Conservation (phyloP, 306 rosid genomes). For the Myrica gale region DNA sequence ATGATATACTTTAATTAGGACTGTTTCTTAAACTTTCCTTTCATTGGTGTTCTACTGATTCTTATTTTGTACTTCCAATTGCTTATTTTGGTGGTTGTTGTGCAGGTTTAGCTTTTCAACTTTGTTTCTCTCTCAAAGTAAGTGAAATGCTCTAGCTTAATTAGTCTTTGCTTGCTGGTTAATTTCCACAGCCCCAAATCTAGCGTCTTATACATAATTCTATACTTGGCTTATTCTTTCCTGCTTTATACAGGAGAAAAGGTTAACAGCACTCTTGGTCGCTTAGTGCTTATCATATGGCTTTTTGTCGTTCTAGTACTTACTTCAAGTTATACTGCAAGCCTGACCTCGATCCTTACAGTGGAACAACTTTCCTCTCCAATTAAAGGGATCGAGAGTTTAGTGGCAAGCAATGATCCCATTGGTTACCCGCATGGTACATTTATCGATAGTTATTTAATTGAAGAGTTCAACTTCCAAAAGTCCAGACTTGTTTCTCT, state of each 20-base stretch:
- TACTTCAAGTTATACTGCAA: slow-evolving; percentile 36
- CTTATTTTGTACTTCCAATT: background rate
- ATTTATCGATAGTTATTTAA: slow-evolving; percentile 50
- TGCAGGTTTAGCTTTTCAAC: slow-evolving; percentile 68
- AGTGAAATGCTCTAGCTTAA: slow-evolving; percentile 28
- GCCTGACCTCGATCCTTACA: slow-evolving; percentile 47
- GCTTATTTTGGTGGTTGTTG: background rate
- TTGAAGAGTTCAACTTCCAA: slow-evolving; percentile 49
- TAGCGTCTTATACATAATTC: too few species aligned
- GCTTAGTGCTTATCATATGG: slow-evolving; percentile 35
- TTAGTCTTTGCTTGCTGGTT: too few species aligned
- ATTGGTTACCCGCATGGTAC: slow-evolving; percentile 77
- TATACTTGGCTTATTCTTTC: background rate
- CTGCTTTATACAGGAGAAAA: slow-evolving; percentile 20
- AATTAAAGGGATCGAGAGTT: slow-evolving; percentile 71
- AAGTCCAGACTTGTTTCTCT: slow-evolving; percentile 74
- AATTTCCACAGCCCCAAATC: too few species aligned
- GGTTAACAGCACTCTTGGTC: slow-evolving; percentile 25
- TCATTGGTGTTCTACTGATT: too few species aligned
- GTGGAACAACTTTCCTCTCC: slow-evolving; percentile 75
- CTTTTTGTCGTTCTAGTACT: slow-evolving; percentile 31
- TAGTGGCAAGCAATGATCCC: slow-evolving; percentile 51
- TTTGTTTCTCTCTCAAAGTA: slow-evolving; percentile 79
- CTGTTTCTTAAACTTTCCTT: too few species aligned
- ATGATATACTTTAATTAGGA: too few species aligned